Evolutionary conservation across 2,329 filamentous ascomycete genomes (phyloP).

Genomic region (Alternaria alternata): DNA sequence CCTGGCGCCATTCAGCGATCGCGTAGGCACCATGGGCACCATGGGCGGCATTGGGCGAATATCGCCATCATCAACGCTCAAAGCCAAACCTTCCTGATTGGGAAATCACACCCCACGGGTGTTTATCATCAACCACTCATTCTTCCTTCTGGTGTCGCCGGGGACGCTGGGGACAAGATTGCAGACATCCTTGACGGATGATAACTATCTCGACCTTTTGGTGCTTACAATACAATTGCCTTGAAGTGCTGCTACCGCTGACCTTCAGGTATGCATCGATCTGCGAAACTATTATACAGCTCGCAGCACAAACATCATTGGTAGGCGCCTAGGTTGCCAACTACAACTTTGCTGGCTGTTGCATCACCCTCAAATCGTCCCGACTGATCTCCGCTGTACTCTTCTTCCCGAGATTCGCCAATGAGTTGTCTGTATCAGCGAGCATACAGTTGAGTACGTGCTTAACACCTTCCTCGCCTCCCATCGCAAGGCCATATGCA

Average conservation of each 20-base stretch:
- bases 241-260: neutral
- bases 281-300: neutral
- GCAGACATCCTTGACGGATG: neutral
- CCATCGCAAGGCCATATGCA: neutral
- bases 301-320: neutral
- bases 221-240: neutral
- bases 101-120: neutral
- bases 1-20: too few species aligned
- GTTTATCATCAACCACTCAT: neutral
- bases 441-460: neutral
- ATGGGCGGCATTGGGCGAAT: conserved; percentile 1
- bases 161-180: neutral
- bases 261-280: neutral
- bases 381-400: neutral
- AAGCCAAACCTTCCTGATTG: conserved; percentile 2
- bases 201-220: neutral
- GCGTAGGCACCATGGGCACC: neutral
- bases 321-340: neutral
- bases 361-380: neutral
- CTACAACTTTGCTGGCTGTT: neutral
- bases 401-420: neutral
- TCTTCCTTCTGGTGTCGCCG: neutral
- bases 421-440: neutral
- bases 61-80: conserved; percentile 3
- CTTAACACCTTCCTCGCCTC: neutral